Conservation (phyloP, 768 basidiomycete species). For the Termitomyces sp. region DNA sequence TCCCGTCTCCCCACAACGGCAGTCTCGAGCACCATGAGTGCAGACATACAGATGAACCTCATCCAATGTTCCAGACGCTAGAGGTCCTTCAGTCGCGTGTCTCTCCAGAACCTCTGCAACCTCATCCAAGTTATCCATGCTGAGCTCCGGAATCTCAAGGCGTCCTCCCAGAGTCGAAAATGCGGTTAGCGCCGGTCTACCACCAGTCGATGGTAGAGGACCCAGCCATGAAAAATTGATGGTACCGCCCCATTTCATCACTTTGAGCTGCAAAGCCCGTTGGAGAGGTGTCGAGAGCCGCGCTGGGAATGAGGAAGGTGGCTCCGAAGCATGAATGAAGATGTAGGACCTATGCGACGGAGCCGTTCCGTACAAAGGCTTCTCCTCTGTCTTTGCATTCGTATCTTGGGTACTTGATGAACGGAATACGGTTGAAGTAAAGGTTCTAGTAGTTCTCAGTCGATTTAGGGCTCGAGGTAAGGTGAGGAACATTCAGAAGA, state of each 20-base stretch:
- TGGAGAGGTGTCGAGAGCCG: slow-evolving; percentile 43
- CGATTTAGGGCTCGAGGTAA: background rate
- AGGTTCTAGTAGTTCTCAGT: background rate
- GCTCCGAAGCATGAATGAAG: slow-evolving; percentile 43
- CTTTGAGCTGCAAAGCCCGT: slow-evolving; percentile 39
- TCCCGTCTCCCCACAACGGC: slow-evolving; percentile 69
- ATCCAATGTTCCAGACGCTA: slow-evolving; percentile 9
- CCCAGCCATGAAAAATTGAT: slow-evolving; percentile 59
- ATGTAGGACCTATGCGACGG: slow-evolving; percentile 48
- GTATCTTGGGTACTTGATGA: background rate
- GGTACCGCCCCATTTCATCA: slow-evolving; percentile 41
- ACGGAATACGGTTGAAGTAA: background rate
- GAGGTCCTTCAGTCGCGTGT: slow-evolving; percentile 17
- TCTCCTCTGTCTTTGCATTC: background rate
- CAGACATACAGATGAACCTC: slow-evolving; percentile 59
- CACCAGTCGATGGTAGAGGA: background rate
- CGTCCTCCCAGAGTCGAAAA: slow-evolving; percentile 44
- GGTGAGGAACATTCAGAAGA: background rate
- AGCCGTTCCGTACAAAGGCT: slow-evolving; percentile 40
- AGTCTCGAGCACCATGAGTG: slow-evolving; percentile 75
- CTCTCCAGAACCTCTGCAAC: slow-evolving; percentile 32
- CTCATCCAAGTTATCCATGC: slow-evolving; percentile 43
- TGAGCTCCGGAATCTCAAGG: slow-evolving; percentile 43
- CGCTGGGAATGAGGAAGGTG: slow-evolving; percentile 45
- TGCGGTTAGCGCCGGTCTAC: slow-evolving; percentile 33